Evolutionary conservation across 441 rosid genomes (phyloP).

Genomic region (Gossypium trilobum): DNA sequence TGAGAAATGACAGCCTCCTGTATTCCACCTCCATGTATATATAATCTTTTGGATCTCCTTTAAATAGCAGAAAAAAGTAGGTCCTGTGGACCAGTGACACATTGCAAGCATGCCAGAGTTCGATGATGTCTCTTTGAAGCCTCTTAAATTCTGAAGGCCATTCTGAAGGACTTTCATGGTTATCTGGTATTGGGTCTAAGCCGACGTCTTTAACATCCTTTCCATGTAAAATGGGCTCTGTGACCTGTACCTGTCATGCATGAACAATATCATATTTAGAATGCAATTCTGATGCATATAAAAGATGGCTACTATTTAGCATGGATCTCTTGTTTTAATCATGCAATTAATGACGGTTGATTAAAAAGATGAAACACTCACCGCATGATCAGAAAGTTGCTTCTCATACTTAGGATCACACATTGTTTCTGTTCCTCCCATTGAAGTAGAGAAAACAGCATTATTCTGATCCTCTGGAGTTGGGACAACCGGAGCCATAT

Average conservation of each 20-base stretch:
- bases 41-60: conserved; percentile 73
- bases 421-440: conserved; percentile 18
- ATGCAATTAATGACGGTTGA: not conserved
- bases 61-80: conserved; percentile 70
- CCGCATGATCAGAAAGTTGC: conserved; percentile 36
- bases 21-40: conserved; percentile 86
- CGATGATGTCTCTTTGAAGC: conserved; percentile 56
- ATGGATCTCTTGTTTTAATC: not conserved
- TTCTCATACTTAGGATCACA: conserved; percentile 24
- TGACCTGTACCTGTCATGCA: conserved; percentile 42
- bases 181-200: conserved; percentile 62
- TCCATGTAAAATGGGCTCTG: conserved; percentile 19
- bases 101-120: conserved; percentile 74
- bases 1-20: conserved; percentile 57
- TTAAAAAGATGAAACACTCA: conserved; percentile 24
- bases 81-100: conserved; percentile 77
- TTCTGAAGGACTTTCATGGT: conserved; percentile 25
- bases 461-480: conserved; percentile 15
- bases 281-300: not conserved
- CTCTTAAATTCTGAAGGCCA: conserved; percentile 60
- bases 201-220: conserved; percentile 60
- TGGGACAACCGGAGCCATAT: conserved; percentile 18
- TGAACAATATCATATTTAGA: not conserved
- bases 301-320: not conserved
- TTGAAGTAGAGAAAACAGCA: conserved; percentile 5